Percentiles rank a stretch among this genome's conserved stretches.
These are phyloP conservation scores for Rosa hybrid DNA, from an alignment of 331 rosid genomes.

Conservation along the genomic window DNA sequence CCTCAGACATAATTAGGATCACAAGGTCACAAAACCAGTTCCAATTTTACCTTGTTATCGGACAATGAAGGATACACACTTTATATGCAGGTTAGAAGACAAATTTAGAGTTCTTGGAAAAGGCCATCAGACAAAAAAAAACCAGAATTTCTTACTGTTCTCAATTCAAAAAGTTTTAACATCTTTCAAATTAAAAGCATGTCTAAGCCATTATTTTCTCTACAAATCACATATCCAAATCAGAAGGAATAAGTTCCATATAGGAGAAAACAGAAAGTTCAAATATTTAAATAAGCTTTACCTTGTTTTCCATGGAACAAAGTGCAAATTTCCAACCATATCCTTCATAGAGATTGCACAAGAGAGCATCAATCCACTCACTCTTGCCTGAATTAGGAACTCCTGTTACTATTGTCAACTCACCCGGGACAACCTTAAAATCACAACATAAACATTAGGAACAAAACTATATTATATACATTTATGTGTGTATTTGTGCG, in stretches of 20 bases:
- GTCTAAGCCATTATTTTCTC: neutral
- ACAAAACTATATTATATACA: neutral
- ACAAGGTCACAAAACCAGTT: neutral
- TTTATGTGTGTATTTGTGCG: neutral
- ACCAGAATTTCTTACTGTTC: neutral
- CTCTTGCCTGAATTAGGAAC: constrained; percentile 99
- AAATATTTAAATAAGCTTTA: constrained; percentile 27
- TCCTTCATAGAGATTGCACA: constrained; percentile 72
- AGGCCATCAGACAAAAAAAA: neutral
- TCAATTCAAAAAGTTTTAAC: neutral
- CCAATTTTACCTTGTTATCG: neutral
- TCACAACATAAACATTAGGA: constrained; percentile 18
- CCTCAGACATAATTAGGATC: neutral
- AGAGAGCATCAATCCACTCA: constrained; percentile 98
- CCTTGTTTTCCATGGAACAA: constrained; percentile 97
- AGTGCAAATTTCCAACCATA: constrained; percentile 92
- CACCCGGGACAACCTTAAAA: constrained; percentile 91
- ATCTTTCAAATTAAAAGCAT: neutral
- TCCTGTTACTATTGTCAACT: constrained; percentile 88
- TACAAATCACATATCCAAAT: neutral
- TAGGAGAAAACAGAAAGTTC: neutral
- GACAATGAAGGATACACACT: neutral
- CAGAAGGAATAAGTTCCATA: neutral
- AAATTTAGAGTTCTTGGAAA: neutral
- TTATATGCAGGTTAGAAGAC: neutral